Conservation (phyloP, 768 basidiomycete species). For the Suillus tomentosus region DNA sequence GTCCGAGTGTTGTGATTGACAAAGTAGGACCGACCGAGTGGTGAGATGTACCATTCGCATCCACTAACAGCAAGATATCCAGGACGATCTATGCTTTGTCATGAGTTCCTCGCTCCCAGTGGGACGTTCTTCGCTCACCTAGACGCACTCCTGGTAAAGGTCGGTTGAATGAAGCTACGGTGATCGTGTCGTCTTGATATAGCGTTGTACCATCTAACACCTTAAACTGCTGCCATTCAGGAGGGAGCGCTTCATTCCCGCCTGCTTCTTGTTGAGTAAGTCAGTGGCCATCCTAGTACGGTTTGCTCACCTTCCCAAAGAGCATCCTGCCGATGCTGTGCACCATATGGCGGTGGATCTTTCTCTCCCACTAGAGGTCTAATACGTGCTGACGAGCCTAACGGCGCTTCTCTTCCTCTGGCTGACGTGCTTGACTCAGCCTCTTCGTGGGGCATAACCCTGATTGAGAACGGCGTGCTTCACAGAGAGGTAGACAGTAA, state of each 20-base stretch:
- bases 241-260: neutral
- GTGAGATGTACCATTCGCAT: neutral
- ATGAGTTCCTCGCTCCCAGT: neutral
- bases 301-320: neutral
- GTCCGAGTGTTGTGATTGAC: neutral
- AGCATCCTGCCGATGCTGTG: neutral
- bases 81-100: neutral
- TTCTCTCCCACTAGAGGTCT: neutral
- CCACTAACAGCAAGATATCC: neutral
- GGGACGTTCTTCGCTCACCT: neutral
- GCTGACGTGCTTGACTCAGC: neutral
- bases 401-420: neutral
- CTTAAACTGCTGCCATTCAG: neutral
- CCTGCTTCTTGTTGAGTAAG: neutral
- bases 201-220: rapidly evolving
- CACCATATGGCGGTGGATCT: neutral
- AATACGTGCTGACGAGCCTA: neutral
- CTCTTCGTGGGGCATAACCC: neutral
- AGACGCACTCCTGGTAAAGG: slow-evolving; percentile 5
- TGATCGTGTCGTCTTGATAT: neutral
- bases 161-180: neutral
- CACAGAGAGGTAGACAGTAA: neutral
- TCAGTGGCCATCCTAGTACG: neutral
- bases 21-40: neutral
- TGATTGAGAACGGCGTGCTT: neutral